These are phyloP conservation scores for Fusarium nisikadoi DNA, from an alignment of 2,329 filamentous ascomycete genomes.

Conservation along the genomic window DNA sequence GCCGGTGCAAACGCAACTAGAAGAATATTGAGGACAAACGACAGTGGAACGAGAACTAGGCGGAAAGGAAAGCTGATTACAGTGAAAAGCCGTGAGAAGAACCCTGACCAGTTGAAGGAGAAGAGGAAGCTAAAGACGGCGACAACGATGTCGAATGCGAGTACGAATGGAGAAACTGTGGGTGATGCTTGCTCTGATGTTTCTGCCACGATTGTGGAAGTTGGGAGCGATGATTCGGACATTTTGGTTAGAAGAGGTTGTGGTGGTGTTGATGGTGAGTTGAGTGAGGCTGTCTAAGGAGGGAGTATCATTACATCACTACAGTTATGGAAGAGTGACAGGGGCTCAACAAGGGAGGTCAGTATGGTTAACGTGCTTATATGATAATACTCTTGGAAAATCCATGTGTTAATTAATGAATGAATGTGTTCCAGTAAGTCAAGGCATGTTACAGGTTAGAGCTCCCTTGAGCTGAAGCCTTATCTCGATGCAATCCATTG, in stretches of 20 bases:
- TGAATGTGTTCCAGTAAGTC: neutral
- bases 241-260: constrained; percentile 17
- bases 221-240: constrained; percentile 23
- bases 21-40: constrained; percentile 42
- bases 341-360: neutral
- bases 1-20: constrained; percentile 52
- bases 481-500: constrained; percentile 17
- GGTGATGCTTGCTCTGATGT: constrained; percentile 20
- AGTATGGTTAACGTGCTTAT: neutral
- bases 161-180: constrained; percentile 30
- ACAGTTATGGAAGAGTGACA: neutral
- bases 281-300: constrained; percentile 11
- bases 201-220: constrained; percentile 24
- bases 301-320: constrained; percentile 37
- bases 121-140: constrained; percentile 43
- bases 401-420: neutral
- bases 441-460: neutral
- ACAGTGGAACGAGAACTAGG: constrained; percentile 47
- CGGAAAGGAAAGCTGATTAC: constrained; percentile 47
- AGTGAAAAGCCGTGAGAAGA: constrained; percentile 38
- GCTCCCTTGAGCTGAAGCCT: constrained; percentile 25
- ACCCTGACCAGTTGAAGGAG: constrained; percentile 45
- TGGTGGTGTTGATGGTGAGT: neutral
- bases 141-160: constrained; percentile 42
- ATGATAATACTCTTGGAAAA: neutral